Base-by-base conservation (phyloP, 2,329 filamentous ascomycete genomes). In the Epichloe glyceriae region DNA sequence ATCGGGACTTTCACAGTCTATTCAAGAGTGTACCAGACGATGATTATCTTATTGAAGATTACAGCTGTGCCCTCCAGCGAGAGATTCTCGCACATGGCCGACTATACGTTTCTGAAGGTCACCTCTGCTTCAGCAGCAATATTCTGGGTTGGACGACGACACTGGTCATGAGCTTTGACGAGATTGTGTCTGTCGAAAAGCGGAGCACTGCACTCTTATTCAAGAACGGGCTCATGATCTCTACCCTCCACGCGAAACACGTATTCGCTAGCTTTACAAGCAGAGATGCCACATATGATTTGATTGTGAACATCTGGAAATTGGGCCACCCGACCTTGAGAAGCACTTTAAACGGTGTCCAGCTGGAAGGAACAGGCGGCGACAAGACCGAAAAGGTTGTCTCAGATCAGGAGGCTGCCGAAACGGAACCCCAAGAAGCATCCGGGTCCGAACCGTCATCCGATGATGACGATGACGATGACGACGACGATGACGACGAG, bases 61-160 rank as follows among this genome's bases (percentile, higher is more conserved):
- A 97, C 67, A 96, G 93, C 66, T 96, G 93, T 64, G 93, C 93
- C 4, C 68, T 98, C 53, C 93, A 98, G 67, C 82, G 90, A 57
- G 94, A 98, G 63, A 98, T 98, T 54, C 78, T 98, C 37, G 82
- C 95, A 6, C 93, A 96, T 58, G 93, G 93, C 5, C 80, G 93
- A 40, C 76, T 98, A 14, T 98, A 98, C 62, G 88, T 98, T 41
- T 97, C 93, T 0, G 93, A 98, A 69, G 90, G 91, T 11, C 91
- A 98, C 64, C 81, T 98, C 45, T 98, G 93, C 72, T 98, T 98
- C 69, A 96, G 90, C 61, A 97, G 93, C 73, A 98, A 98, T 64
- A 98, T 98, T 57, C 79, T 98, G 45, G 93, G 93, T 50, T 98
- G 93, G 93, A 86, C 94, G 20, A 98, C 93, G 0, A 98, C 93